phyloP scores from a whole-genome alignment of 2,329 filamentous ascomycete species.

The Aspergillus melleus region DNA sequence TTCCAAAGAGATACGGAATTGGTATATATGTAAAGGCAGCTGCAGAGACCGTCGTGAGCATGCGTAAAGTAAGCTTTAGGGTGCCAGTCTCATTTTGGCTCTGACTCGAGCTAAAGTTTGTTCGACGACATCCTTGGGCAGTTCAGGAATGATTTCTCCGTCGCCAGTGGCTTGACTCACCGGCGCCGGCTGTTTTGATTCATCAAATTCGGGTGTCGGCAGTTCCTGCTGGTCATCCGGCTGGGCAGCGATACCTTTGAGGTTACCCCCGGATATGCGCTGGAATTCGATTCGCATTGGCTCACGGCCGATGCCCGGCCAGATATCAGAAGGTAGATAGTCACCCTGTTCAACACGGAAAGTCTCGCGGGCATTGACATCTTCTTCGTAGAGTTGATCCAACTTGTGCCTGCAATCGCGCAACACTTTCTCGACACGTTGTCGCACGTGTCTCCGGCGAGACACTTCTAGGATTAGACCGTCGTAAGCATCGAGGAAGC shows the following conservation, averaged over 20 bases:
- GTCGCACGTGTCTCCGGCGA: constrained; percentile 70
- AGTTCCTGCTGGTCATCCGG: constrained; percentile 9
- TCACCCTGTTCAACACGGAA: constrained; percentile 84
- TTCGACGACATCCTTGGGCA: constrained; percentile 45
- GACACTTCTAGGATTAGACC: constrained; percentile 81
- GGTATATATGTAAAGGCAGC: not conserved
- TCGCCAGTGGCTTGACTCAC: constrained; percentile 19
- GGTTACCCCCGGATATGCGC: constrained; percentile 36
- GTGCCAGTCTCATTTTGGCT: constrained; percentile 25
- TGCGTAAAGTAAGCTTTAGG: constrained; percentile 5
- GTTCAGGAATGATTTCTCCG: constrained; percentile 42
- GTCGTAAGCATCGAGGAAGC: constrained; percentile 82
- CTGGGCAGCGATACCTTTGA: constrained; percentile 25
- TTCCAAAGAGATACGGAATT: not conserved
- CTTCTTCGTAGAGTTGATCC: constrained; percentile 71
- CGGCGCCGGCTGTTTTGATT: constrained; percentile 7
- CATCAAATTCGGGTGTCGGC: constrained; percentile 6
- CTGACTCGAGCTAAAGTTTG: constrained; percentile 43
- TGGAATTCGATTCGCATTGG: constrained; percentile 50
- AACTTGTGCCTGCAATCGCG: constrained; percentile 76
- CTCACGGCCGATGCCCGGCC: constrained; percentile 69
- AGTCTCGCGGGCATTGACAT: constrained; percentile 69
- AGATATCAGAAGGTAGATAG: constrained; percentile 83
- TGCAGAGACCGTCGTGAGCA: not conserved
- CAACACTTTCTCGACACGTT: constrained; percentile 71